Base-by-base conservation (phyloP, 1,139 yeast species). In the Maudiozyma humilis region DNA sequence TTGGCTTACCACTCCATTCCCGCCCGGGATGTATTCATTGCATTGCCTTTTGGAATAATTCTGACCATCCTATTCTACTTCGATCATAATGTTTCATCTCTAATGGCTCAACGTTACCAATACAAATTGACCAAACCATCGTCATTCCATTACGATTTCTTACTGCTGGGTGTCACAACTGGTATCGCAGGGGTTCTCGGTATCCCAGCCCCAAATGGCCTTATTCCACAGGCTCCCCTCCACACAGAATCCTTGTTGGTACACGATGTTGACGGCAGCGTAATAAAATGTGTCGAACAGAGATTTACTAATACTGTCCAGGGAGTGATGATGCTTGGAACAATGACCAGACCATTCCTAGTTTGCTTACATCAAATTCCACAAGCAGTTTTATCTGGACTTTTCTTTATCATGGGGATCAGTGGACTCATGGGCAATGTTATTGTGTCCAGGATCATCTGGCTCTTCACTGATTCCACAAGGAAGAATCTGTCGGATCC, bases 221-320 rank as follows among this genome's bases (percentile, higher is more conserved):
- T 91, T 32, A 89, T 91, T 36, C 98, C 98, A 0, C 98, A 91
- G 62, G 97, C 97, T 0, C 98, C 97, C 0, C 63, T 91, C 36
- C 98, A 91, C 57, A 88, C 97, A 0, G 76, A 73, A 44, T 79
- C 95, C 0, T 65, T 91, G 32, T 77, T 87, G 36, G 80, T 86
- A 3, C 74, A 72, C 49, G 76, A 76, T 48, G 64, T 65, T 41
- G 48, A 66, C 12, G 67, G 72, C 8, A 53, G 63, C 3, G 70
- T 78, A 1, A 58, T 69, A 0, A 69, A 78, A 2, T 91, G 89
- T 7, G 95, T 91, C 2, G 98, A 91, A 56, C 98, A 91, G 60
- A 64, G 98, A 39, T 69, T 87, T 36, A 82, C 93, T 1, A 91
- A 91, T 56, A 78, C 88, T 0, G 70, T 74, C 0, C 98, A 91